Base-by-base conservation (phyloP, 345 rosid species). In the Citrus mangshanensis region DNA sequence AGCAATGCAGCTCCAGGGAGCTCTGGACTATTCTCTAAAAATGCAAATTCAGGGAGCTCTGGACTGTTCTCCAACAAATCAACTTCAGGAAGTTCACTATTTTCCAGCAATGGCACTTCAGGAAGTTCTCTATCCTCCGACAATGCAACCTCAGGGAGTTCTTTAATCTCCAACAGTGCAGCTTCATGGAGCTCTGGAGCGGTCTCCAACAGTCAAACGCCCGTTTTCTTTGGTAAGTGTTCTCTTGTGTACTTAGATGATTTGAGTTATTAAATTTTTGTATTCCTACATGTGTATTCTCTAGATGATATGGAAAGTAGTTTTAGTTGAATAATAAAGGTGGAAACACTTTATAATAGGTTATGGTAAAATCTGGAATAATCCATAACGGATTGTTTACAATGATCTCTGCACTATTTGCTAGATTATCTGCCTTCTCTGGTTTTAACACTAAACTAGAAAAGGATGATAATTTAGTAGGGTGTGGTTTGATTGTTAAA, bases 201-300 rank as follows among this genome's bases (percentile, higher is more conserved):
- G 37, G 82, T 80, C 67, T 74, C 85, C 28, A 78, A 78, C 78
- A 85, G 78, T 79, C 91, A 85, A 87, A 54, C 78, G 27, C 82
- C 89, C 74, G 16, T 79, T 64, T 80, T 77, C 21, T 80, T 88
- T 72, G 95, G 95, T 91, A 77, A 10, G 88, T 80, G 9, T 18
- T 63, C 63, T 66, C 42, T 60, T 76, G 21, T 59, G 9, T 54
- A 72, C 68, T 69, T 75, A 32, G 60, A 76, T 35, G 27, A 30
- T 75, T 42, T 38, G 63, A 42, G 77, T 68, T 70, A 46, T 64
- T 76, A 19, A 58, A 37, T 30, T 61, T 54, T 54, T 46, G 16
- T 46, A 46, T 13, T 46, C 1, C 7, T 54, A 54, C 7, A 18
- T 54, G 5, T 54, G 22, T 54, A 25, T 21, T n/a, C 22, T 70